These are phyloP conservation scores for Ceratobasidium sp. DNA, from an alignment of 1,284 basidiomycete genomes.

Conservation along the genomic window DNA sequence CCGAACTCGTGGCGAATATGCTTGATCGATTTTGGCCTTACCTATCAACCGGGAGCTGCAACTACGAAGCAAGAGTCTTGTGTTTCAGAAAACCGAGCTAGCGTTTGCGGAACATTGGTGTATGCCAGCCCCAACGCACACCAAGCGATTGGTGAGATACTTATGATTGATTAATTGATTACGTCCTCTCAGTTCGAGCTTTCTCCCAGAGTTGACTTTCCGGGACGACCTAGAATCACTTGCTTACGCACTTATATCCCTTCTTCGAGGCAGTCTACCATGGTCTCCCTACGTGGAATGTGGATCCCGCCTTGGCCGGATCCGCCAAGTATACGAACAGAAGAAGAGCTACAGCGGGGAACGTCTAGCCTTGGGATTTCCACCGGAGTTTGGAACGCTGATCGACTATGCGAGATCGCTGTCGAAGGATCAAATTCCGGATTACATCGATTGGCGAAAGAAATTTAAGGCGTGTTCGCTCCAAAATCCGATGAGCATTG, in stretches of 20 bases:
- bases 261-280: constrained; percentile 88
- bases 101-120: constrained; percentile 87
- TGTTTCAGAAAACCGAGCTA: constrained; percentile 84
- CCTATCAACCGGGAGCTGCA: constrained; percentile 93
- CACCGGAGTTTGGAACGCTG: constrained; percentile 81
- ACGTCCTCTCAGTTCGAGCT: background rate
- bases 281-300: constrained; percentile 85
- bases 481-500: background rate
- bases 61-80: constrained; percentile 87
- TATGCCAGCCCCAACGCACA: constrained; percentile 98
- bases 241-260: constrained; percentile 96
- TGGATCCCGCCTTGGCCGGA: constrained; percentile 66
- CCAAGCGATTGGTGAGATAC: constrained; percentile 80
- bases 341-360: constrained; percentile 51
- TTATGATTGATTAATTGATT: background rate
- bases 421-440: constrained; percentile 74
- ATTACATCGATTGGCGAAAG: constrained; percentile 67
- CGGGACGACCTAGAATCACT: constrained; percentile 93
- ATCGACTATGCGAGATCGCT: background rate
- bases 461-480: too few relatives aligned
- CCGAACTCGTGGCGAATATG: constrained; percentile 72
- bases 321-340: constrained; percentile 64
- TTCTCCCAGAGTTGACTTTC: constrained; percentile 78
- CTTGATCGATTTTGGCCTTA: constrained; percentile 97
- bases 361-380: constrained; percentile 82